phyloP scores from a whole-genome alignment of 768 basidiomycete genomes.

The Suillus weaverae region DNA sequence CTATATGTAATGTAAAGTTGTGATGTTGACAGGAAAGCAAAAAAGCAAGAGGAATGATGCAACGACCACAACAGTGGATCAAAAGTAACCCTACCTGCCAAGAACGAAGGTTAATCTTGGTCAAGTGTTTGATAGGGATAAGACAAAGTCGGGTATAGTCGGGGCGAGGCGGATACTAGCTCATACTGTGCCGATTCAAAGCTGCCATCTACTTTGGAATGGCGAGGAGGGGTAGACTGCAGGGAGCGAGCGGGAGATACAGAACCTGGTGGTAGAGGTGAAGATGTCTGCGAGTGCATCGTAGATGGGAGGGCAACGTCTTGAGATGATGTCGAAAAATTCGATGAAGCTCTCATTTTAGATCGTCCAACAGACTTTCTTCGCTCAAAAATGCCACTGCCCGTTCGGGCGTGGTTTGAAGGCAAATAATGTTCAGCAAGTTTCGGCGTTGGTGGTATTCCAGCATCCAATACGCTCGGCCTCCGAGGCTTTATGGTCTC shows the following conservation, averaged over 20 bases:
- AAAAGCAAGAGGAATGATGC: not conserved
- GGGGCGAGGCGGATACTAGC: slow-evolving; percentile 51
- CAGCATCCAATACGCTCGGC: slow-evolving; percentile 46
- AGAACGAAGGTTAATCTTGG: slow-evolving; percentile 31
- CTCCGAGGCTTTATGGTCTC: slow-evolving; percentile 41
- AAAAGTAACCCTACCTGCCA: not conserved
- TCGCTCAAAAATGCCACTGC: slow-evolving; percentile 32
- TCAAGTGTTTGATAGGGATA: slow-evolving; percentile 61
- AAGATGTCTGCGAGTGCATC: slow-evolving; percentile 11
- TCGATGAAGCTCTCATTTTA: slow-evolving; percentile 20
- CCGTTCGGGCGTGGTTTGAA: slow-evolving; percentile 33
- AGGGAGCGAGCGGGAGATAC: slow-evolving; percentile 31
- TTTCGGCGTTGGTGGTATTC: slow-evolving; percentile 62
- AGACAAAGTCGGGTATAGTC: slow-evolving; percentile 42
- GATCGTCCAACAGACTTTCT: slow-evolving; percentile 21
- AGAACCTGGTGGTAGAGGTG: slow-evolving; percentile 22
- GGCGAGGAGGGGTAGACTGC: slow-evolving; percentile 23
- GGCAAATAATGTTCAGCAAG: slow-evolving; percentile 52
- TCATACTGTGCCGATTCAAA: slow-evolving; percentile 70
- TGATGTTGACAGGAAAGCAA: not conserved
- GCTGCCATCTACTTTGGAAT: slow-evolving; percentile 40
- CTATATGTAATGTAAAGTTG: slow-evolving; percentile 1
- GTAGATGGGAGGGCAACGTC: slow-evolving; percentile 22
- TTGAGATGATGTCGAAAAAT: slow-evolving; percentile 31
- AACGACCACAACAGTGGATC: not conserved